phyloP scores from a whole-genome alignment of 108 stramenopile genomes.

The Skeletonema tropicum region DNA sequence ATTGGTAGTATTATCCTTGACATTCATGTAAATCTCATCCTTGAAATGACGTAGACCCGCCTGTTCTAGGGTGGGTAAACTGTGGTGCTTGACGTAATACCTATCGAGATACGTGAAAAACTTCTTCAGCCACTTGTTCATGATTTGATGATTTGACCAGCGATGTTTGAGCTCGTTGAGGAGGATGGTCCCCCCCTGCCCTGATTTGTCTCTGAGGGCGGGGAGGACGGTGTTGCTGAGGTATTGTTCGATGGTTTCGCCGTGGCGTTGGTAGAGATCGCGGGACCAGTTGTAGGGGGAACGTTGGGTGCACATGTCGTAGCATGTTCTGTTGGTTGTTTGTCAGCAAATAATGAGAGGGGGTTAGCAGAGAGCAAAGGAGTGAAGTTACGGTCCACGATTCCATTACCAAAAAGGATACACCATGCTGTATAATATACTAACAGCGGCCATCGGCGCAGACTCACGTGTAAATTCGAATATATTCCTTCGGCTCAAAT shows the following conservation, averaged over 20 bases:
- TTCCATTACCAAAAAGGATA: not conserved
- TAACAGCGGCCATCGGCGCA: no score
- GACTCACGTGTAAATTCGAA: slow-evolving; percentile 89
- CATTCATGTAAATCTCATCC: slow-evolving; percentile 93
- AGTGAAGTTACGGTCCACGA: not conserved
- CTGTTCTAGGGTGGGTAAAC: slow-evolving; percentile 87
- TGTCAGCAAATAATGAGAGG: not conserved
- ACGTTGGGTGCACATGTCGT: slow-evolving; percentile 99
- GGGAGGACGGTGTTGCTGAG: slow-evolving; percentile 90
- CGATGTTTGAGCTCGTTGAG: slow-evolving; percentile 93
- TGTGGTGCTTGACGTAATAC: slow-evolving; percentile 98
- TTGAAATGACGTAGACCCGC: slow-evolving; percentile 94
- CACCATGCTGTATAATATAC: not conserved
- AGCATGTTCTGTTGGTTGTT: slow-evolving; percentile 86
- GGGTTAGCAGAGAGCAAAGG: slow-evolving; percentile 4
- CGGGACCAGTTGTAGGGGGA: slow-evolving; percentile 99
- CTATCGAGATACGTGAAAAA: slow-evolving; percentile 99
- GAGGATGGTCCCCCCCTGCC: slow-evolving; percentile 85
- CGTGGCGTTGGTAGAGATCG: slow-evolving; percentile 96
- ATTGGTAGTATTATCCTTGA: slow-evolving; percentile 83
- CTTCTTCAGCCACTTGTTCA: slow-evolving; percentile 99
- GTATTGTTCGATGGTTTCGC: slow-evolving; percentile 94
- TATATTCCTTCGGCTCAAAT: slow-evolving; percentile 94
- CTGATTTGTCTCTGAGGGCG: slow-evolving; percentile 84
- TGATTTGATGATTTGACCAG: slow-evolving; percentile 98